Base-by-base conservation (phyloP, 345 rosid genomes). In the Eucalyptus erythrocorys region DNA sequence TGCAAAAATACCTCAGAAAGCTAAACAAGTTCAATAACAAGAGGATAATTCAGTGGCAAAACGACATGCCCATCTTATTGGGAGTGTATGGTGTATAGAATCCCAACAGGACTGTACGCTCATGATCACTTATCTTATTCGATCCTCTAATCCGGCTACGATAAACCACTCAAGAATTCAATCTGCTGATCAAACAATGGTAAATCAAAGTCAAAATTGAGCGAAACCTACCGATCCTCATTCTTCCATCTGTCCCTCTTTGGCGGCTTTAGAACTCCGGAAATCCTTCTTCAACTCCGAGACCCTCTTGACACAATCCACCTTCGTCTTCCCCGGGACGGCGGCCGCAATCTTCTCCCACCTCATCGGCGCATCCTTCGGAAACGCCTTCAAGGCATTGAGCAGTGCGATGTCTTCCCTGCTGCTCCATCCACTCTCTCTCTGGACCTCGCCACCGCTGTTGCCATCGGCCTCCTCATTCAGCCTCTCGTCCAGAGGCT, bases 321-420 rank as follows among this genome's bases (percentile, higher is more conserved):
- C 95, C 92, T 94, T 97, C 0, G 98, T 89, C 91, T 93, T 97
- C 86, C 97, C 98, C 2, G 97, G 98, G 51, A 97, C 98, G 30
- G 97, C 98, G 26, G 99, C 98, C 2, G 96, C 90, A 71, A 97
- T 93, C 94, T 96, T 97, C 91, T 97, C 99, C 99, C 99, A 96
- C 89, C 99, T 94, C 99, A 95, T 95, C 14, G 98, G 81, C 40
- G 68, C 94, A 10, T 97, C 99, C 91, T 96, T 97, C 0, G 97
- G 98, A 89, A 96, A 96, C 2, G 93, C 93, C 90, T 96, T 97
- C 89, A 97, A 87, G 14, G 99, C 99, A 94, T 96, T 97, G 21
- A 96, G 94, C 95, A 97, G 81, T 7, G 99, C 98, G 89, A 97
- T 93, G 86, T 96, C 99, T 90, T 96, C 99, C 16, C 90, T 95